Evolutionary conservation across 2,329 filamentous ascomycete species (phyloP).

Genomic region (Sarocladium brachiariae): DNA sequence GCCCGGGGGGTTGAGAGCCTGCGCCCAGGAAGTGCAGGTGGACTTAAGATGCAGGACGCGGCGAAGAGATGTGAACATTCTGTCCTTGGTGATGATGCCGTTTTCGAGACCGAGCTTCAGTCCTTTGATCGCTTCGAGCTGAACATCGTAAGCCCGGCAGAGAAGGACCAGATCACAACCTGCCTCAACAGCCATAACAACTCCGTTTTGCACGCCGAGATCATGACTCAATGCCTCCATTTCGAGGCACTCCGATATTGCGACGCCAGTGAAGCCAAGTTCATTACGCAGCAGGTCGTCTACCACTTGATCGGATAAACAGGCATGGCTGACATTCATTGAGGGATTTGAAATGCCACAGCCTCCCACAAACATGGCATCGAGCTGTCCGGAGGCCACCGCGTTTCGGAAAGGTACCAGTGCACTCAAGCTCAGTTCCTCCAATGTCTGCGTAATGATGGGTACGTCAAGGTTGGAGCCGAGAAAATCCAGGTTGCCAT

Average conservation of each 20-base stretch:
- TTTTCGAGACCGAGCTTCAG: constrained; percentile 86
- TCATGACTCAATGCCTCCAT: constrained; percentile 96
- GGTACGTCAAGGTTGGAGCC: constrained; percentile 88
- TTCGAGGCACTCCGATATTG: constrained; percentile 90
- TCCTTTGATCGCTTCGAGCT: constrained; percentile 86
- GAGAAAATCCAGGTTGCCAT: constrained; percentile 89
- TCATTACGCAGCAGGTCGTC: constrained; percentile 84
- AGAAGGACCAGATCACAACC: constrained; percentile 89
- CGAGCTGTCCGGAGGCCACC: constrained; percentile 71
- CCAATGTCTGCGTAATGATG: constrained; percentile 89
- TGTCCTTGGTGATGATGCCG: constrained; percentile 73
- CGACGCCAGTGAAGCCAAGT: constrained; percentile 82
- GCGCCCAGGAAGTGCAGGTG: constrained; percentile 82
- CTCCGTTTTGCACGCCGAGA: constrained; percentile 93
- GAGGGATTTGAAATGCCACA: constrained; percentile 87
- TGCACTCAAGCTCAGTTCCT: constrained; percentile 86
- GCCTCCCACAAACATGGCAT: constrained; percentile 93
- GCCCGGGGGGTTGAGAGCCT: constrained; percentile 81
- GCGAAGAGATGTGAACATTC: constrained; percentile 73
- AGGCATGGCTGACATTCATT: constrained; percentile 93
- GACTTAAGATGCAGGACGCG: constrained; percentile 76
- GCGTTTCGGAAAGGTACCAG: constrained; percentile 88
- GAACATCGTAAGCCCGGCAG: constrained; percentile 79
- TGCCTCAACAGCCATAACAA: constrained; percentile 94
- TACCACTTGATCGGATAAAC: constrained; percentile 86